phyloP scores from a whole-genome alignment of 2,329 filamentous ascomycete species.

The Cryphonectria carpinicola region DNA sequence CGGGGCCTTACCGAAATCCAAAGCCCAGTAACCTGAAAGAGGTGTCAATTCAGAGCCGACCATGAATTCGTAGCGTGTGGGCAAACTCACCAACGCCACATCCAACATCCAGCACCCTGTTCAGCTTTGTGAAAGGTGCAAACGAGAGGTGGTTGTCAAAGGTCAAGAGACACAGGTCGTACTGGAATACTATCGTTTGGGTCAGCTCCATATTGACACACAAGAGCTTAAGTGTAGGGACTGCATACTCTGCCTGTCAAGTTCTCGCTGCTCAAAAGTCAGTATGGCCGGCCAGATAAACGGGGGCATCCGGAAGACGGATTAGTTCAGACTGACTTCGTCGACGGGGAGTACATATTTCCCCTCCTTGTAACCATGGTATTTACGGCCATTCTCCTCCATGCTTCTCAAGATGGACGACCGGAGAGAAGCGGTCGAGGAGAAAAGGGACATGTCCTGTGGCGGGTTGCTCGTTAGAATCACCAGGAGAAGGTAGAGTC shows the following conservation, averaged over 20 bases:
- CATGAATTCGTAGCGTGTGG: neutral
- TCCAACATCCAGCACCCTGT: slow-evolving; percentile 53
- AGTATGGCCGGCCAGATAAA: slow-evolving; percentile 2
- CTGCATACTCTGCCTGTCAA: slow-evolving; percentile 39
- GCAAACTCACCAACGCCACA: slow-evolving; percentile 49
- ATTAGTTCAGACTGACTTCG: slow-evolving; percentile 33
- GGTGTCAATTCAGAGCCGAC: slow-evolving; percentile 19
- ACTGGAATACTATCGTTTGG: slow-evolving; percentile 37
- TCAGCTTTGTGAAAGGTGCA: slow-evolving; percentile 47
- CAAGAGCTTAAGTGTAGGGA: neutral
- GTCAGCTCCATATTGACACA: slow-evolving; percentile 10
- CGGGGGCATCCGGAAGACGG: neutral
- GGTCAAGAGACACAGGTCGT: slow-evolving; percentile 45
- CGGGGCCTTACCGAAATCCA: slow-evolving; percentile 35
- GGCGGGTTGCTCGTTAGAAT: slow-evolving; percentile 13
- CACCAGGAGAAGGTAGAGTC: neutral
- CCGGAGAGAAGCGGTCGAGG: slow-evolving; percentile 39
- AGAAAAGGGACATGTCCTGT: slow-evolving; percentile 38
- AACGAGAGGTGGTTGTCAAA: slow-evolving; percentile 49
- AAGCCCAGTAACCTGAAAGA: slow-evolving; percentile 34
- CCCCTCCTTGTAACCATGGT: slow-evolving; percentile 45
- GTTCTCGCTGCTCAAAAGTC: slow-evolving; percentile 38
- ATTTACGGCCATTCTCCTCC: slow-evolving; percentile 44
- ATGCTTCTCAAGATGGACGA: slow-evolving; percentile 37
- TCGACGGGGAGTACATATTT: slow-evolving; percentile 45